A percentile compares a stretch with the other conserved stretches of the same genome.
These are phyloP conservation scores for Xerophyta viscosa DNA, from an alignment of 106 monocot genomes.

Conservation along the genomic window DNA sequence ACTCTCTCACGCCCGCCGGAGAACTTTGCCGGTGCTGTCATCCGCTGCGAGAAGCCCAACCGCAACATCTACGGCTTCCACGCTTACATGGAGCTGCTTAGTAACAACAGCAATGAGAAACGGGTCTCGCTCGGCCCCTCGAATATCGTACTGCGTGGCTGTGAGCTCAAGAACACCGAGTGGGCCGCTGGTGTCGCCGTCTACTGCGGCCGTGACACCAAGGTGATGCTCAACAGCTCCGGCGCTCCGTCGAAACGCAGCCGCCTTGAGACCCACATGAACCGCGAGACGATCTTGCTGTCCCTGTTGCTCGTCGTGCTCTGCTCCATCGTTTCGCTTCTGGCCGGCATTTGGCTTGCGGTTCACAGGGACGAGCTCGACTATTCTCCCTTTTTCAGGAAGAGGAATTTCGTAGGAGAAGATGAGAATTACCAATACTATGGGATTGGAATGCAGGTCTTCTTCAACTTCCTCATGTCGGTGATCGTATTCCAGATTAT, in stretches of 20 bases:
- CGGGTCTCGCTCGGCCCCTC: constrained; percentile 40
- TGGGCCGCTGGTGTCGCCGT: constrained; percentile 52
- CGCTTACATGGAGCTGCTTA: constrained; percentile 27
- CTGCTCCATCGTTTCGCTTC: constrained; percentile 20
- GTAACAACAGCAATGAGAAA: constrained; percentile 3
- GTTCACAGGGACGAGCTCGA: constrained; percentile 35
- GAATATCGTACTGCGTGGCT: constrained; percentile 51
- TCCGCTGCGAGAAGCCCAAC: constrained; percentile 77
- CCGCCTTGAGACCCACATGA: constrained; percentile 52
- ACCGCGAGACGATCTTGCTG: constrained; percentile 34
- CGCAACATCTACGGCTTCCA: constrained; percentile 76
- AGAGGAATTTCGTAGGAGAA: constrained; percentile 22
- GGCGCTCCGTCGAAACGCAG: constrained; percentile 60
- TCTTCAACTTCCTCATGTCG: constrained; percentile 68
- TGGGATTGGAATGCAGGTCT: constrained; percentile 50
- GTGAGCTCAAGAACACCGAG: constrained; percentile 58
- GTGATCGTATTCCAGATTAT: constrained; percentile 96
- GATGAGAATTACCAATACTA: constrained; percentile 59
- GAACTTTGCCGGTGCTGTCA: constrained; percentile 12
- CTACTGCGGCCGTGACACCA: constrained; percentile 54
- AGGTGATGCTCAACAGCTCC: constrained; percentile 65
- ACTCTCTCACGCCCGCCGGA: constrained; percentile 16
- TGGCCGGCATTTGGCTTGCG: constrained; percentile 40
- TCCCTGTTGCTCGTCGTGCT: constrained; percentile 12
- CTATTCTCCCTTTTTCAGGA: constrained; percentile 40